Percentiles rank a stretch among this genome's conserved stretches.
These are phyloP conservation scores for Neonectria sp. DNA, from an alignment of 2,329 filamentous ascomycete species.

Conservation along the genomic window DNA sequence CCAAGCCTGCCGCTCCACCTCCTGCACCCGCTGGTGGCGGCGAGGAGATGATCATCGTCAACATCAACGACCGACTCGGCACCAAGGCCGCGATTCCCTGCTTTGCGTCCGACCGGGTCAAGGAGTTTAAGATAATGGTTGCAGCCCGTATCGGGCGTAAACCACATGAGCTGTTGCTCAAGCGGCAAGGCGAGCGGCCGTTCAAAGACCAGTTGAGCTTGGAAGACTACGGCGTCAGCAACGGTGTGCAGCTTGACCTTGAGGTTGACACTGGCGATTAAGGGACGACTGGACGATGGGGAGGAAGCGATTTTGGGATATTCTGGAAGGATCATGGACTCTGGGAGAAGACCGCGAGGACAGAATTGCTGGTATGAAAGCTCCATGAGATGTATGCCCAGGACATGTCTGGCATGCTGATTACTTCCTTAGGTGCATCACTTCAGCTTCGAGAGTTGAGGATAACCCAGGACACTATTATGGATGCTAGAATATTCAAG, in stretches of 20 bases:
- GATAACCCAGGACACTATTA: background rate
- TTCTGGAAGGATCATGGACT: background rate
- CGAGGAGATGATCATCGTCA: constrained; percentile 93
- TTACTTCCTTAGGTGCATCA: background rate
- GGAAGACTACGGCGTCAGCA: constrained; percentile 94
- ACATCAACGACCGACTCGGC: constrained; percentile 94
- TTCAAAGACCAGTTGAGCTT: constrained; percentile 93
- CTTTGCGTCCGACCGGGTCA: constrained; percentile 85
- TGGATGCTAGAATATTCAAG: background rate
- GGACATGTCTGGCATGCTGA: constrained; percentile 4
- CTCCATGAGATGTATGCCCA: background rate
- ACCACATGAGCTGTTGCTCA: constrained; percentile 91
- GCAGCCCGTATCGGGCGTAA: constrained; percentile 90
- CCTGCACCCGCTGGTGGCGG: constrained; percentile 49
- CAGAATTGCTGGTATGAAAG: constrained; percentile 4
- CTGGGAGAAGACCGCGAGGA: background rate
- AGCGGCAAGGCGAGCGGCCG: constrained; percentile 91
- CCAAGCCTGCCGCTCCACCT: constrained; percentile 44
- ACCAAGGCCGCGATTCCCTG: constrained; percentile 97
- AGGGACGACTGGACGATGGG: constrained; percentile 38
- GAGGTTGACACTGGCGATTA: constrained; percentile 75
- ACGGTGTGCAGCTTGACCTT: constrained; percentile 81
- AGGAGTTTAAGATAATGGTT: constrained; percentile 92
- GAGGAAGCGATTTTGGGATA: background rate
- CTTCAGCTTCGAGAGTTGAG: background rate